Base-by-base conservation (phyloP, 345 rosid species). In the Populus ilicifolia region DNA sequence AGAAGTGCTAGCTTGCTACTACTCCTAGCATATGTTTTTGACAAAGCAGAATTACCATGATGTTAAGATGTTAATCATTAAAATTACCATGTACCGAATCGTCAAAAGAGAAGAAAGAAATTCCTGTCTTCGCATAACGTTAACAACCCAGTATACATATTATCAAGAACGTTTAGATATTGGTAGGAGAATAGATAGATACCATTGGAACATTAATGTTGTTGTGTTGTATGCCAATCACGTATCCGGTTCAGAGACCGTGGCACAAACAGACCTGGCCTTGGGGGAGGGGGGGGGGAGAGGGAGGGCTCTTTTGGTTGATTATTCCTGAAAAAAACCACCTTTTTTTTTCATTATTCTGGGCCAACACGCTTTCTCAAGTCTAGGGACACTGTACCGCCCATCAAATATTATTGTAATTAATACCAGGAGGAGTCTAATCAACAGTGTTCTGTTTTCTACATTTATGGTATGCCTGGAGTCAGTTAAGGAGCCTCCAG, bases 291-390 rank as follows among this genome's bases (percentile, higher is more conserved):
- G 29, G 1, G 27, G 38, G 66, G 13, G 18, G 18, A 14, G 38
- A 70, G 13, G 18, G 18, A 14, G 29, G 61, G 29, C 38, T 71
- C 65, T n/a, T 72, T 62, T 77, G 80, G 80, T 79, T 89, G 87
- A 85, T 87, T 74, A 82, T 84, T 76, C 88, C 80, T 10, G 44
- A 2, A 41, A 41, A 41, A 41, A 11, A 13, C 13, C 7, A 38
- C 7, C 39, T n/a, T n/a, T 41, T 2, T 41, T 41, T 41, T 9
- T 41, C 2, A 41, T 41, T 10, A 41, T 70, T 46, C 82, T 66
- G 74, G 83, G 63, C 85, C 82, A 75, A 73, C 86, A 83, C 84
- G 80, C 69, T 78, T 80, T 79, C 82, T 84, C 78, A 68, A 71
- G 65, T 43, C 63, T 62, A n/a, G 73, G 80, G 30, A 80, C 77